phyloP scores from a whole-genome alignment of 768 basidiomycete genomes.

The Tylopilus plumbeoviolaceoides region DNA sequence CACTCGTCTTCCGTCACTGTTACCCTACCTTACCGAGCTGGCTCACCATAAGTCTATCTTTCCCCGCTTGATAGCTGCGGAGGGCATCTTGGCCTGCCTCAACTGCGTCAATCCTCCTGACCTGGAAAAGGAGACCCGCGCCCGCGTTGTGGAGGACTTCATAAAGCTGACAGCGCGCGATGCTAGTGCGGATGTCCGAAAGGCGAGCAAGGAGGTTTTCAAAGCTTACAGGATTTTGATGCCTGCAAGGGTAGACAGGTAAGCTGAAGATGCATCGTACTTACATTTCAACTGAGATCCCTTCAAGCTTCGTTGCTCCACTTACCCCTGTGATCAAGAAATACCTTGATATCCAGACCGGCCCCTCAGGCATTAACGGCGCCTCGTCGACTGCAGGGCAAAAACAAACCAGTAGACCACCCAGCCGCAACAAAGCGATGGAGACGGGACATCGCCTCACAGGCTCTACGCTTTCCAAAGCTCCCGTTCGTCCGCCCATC shows the following conservation, averaged over 20 bases:
- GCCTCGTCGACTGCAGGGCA: constrained; percentile 8
- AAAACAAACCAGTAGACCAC: constrained; percentile 21
- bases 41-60: constrained; percentile 64
- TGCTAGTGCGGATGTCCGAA: constrained; percentile 72
- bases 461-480: constrained; percentile 10
- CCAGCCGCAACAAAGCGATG: constrained; percentile 18
- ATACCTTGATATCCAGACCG: constrained; percentile 54
- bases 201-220: constrained; percentile 64
- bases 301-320: constrained; percentile 61
- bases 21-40: constrained; percentile 56
- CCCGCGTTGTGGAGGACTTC: constrained; percentile 63
- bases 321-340: constrained; percentile 74
- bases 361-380: not conserved
- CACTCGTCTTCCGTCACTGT: constrained; percentile 61
- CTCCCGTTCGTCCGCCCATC: constrained; percentile 6
- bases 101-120: constrained; percentile 79
- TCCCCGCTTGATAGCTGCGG: constrained; percentile 60
- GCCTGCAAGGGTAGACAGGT: constrained; percentile 68
- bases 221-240: constrained; percentile 71
- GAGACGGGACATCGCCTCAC: constrained; percentile 9
- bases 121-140: constrained; percentile 63
- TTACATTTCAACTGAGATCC: constrained; percentile 5
- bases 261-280: constrained; percentile 16
- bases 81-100: constrained; percentile 60
- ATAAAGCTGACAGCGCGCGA: constrained; percentile 68